Base-by-base conservation (phyloP, 176 grass and related monocot species). In the Oryza meridionalis region DNA sequence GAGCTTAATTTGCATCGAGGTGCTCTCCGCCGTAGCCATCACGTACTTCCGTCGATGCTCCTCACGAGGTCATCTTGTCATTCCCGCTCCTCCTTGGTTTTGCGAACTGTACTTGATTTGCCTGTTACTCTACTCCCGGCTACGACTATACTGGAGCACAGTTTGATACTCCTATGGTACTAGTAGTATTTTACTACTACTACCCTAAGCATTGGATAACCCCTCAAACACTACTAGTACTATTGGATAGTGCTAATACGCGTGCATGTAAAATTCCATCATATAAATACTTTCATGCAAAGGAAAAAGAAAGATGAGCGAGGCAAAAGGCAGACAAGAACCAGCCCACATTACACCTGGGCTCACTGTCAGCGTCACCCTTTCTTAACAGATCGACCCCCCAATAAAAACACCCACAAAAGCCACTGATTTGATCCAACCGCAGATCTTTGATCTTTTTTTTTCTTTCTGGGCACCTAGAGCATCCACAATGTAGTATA, bases 21-120 rank as follows among this genome's bases (percentile, higher is more conserved):
- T 10, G 40, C 84, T 68, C 84, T 47, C 46, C 84, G 72, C 70
- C 89, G 89, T 81, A 81, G 90, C 73, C 77, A 84, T 33, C 53
- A 91, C 90, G 85, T 81, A 75, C 90, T 58, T 72, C 29, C 80
- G 55, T 80, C 85, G 25, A 55, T 81, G 71, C 71, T 51, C 25
- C 40, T 7, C 63, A 80, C 80, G 80, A 75, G 88, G 58, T 31
- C 7, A 35, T 46, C 58, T 10, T 62, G 58, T 11, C 58, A 62
- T n/a, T 62, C 58, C 21, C 26, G 11, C n/a, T 73, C 49, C 24
- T 71, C 6, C 38, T 72, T 1, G 69, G 42, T 13, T 62, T 24
- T n/a, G 58, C n/a, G 58, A 62, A 62, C 58, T n/a, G 58, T 49
- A 49, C 46, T 22, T 62, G 58, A 62, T 62, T 62, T 62, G 58